A percentile compares a stretch with the other conserved stretches of the same genome.
phyloP scores from a whole-genome alignment of 345 rosid genomes.

The Cochlearia excelsa region DNA sequence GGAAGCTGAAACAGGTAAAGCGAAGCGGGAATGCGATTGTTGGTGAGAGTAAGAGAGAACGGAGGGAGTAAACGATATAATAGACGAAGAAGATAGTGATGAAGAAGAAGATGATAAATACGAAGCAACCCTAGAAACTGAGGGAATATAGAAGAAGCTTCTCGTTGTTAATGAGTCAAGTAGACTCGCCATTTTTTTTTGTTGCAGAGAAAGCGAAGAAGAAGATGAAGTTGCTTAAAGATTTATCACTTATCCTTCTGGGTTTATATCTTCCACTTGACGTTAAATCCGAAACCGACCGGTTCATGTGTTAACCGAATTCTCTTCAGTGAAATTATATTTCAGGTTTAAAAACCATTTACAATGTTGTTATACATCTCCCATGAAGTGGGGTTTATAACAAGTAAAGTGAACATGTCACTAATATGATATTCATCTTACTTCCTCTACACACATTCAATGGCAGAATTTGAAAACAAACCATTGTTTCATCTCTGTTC shows the following conservation, averaged over 20 bases:
- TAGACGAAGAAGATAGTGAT: slow-evolving; percentile 23
- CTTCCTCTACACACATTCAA: too few species aligned
- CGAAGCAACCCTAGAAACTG: slow-evolving; percentile 20
- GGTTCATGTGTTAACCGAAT: too few species aligned
- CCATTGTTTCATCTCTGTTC: background rate
- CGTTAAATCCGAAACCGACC: slow-evolving; percentile 12
- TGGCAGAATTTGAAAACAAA: background rate
- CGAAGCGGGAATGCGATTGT: slow-evolving; percentile 27
- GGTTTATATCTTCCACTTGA: slow-evolving; percentile 5
- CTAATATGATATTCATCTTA: too few species aligned
- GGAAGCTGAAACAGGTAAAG: slow-evolving; percentile 27
- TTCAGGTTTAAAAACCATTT: background rate
- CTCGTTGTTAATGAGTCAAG: slow-evolving; percentile 35
- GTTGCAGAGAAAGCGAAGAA: slow-evolving; percentile 1
- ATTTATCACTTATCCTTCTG: slow-evolving; percentile 31
- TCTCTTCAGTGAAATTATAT: too few species aligned
- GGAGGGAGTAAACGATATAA: slow-evolving; percentile 19
- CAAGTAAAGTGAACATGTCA: too few species aligned
- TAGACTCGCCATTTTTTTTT: slow-evolving; percentile 33
- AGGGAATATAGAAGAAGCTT: slow-evolving; percentile 30
- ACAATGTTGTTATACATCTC: too few species aligned
- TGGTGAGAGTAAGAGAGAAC: slow-evolving; percentile 35
- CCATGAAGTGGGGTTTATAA: too few species aligned
- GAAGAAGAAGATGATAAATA: slow-evolving; percentile 25
- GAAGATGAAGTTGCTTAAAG: slow-evolving; percentile 18